phyloP scores from a whole-genome alignment of 2,329 filamentous ascomycete genomes.

The Microdochium trichocladiopsis region DNA sequence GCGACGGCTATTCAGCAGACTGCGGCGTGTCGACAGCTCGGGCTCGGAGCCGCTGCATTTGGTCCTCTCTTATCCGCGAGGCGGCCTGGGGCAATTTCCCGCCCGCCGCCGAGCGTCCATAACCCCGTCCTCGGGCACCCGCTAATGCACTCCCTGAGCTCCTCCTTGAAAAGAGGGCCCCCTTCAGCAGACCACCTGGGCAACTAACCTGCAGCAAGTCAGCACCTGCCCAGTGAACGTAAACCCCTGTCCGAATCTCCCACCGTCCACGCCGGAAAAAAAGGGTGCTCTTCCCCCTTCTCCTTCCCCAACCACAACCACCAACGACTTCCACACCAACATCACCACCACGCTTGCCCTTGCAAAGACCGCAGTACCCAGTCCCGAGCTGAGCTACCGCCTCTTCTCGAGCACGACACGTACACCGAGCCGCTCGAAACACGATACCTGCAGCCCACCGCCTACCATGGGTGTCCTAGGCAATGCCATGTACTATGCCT shows the following conservation, averaged over 20 bases:
- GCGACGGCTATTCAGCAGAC: too few relatives aligned
- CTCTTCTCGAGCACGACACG: background rate
- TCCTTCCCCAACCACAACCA: background rate
- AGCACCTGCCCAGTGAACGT: background rate
- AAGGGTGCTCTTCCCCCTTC: background rate
- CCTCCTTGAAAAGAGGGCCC: background rate
- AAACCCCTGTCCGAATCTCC: background rate
- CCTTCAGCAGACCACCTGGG: background rate
- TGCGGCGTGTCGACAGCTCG: too few relatives aligned
- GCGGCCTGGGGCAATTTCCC: background rate
- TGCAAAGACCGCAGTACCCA: background rate
- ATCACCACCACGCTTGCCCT: background rate
- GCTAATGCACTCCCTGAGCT: background rate
- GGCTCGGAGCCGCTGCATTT: too few relatives aligned
- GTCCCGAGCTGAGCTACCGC: background rate
- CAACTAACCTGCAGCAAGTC: background rate
- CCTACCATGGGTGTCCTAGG: constrained; percentile 43
- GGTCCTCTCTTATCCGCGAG: too few relatives aligned
- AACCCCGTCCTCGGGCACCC: background rate
- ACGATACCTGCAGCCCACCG: background rate
- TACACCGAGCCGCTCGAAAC: background rate
- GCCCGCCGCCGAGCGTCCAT: background rate
- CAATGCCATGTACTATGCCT: constrained; percentile 60
- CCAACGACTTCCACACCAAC: too few relatives aligned
- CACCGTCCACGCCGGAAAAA: background rate